Conservation (phyloP, 805 yeast species). For the Metschnikowia arizonensis region DNA sequence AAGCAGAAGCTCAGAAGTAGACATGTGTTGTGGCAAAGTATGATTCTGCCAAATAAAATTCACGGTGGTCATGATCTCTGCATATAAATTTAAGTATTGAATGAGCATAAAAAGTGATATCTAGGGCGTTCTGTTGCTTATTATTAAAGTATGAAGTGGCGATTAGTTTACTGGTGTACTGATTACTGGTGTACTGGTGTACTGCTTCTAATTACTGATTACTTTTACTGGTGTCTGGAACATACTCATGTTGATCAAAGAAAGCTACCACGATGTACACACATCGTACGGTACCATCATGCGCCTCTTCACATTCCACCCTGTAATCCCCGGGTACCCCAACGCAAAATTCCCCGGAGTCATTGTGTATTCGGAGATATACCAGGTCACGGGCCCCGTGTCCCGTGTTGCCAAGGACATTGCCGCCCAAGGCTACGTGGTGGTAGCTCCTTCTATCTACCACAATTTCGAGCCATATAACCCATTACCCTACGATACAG, state of each 20-base stretch:
- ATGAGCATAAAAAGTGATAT: neutral
- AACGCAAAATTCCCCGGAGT: slow-evolving; percentile 78
- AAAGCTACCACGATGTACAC: slow-evolving; percentile 56
- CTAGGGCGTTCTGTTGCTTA: neutral
- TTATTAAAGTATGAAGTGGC: neutral
- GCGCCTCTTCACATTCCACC: slow-evolving; percentile 64
- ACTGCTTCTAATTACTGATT: too few species aligned
- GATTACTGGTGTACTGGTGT: slow-evolving; percentile 1
- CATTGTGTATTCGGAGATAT: slow-evolving; percentile 72
- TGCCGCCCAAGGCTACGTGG: slow-evolving; percentile 76
- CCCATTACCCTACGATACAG: slow-evolving; percentile 62
- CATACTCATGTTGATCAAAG: slow-evolving; percentile 63
- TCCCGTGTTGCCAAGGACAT: slow-evolving; percentile 71
- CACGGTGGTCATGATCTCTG: neutral
- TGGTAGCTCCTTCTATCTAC: slow-evolving; percentile 74
- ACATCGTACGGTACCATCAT: slow-evolving; percentile 66
- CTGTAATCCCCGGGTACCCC: slow-evolving; percentile 70
- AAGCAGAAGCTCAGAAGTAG: slow-evolving; percentile 25
- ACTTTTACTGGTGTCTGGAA: too few species aligned
- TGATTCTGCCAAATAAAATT: neutral
- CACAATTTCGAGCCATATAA: slow-evolving; percentile 67
- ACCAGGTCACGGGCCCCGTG: slow-evolving; percentile 82
- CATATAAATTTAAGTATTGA: neutral
- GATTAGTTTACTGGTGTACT: neutral
- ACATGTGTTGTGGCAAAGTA: neutral